A percentile compares a stretch with the other conserved stretches of the same genome.
Evolutionary conservation across 345 rosid species (phyloP).

Genomic region (Linum trigynum): DNA sequence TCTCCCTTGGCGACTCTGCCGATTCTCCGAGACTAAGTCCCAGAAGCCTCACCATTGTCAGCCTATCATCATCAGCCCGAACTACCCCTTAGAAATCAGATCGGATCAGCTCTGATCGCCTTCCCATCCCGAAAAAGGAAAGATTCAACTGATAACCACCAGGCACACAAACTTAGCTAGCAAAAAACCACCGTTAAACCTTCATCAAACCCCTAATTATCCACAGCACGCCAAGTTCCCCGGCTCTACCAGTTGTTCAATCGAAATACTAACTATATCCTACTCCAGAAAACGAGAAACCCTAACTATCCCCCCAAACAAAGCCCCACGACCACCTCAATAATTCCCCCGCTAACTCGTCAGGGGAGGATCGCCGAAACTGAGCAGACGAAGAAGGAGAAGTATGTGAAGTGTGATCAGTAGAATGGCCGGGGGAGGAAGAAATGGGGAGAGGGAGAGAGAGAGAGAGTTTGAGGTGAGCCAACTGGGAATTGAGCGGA

Average conservation of each 20-base stretch:
- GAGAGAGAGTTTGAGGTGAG: background rate
- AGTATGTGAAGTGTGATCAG: background rate
- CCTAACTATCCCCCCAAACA: background rate
- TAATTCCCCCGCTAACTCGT: background rate
- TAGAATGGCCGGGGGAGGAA: background rate
- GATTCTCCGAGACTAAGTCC: slow-evolving; percentile 67
- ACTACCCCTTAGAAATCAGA: background rate
- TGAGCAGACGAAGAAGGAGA: background rate
- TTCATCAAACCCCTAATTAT: background rate
- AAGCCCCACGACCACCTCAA: background rate
- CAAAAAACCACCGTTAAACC: background rate
- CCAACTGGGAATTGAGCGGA: background rate
- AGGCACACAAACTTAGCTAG: background rate
- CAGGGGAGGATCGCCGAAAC: too few relatives aligned
- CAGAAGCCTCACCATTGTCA: slow-evolving; percentile 79
- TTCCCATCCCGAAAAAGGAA: background rate
- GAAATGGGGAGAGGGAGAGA: background rate
- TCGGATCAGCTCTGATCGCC: background rate
- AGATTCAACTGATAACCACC: background rate
- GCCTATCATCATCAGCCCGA: slow-evolving; percentile 31
- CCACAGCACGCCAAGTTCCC: background rate
- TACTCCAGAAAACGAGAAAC: background rate
- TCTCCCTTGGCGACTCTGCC: slow-evolving; percentile 85
- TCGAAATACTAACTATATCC: background rate
- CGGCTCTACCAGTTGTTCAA: background rate